Evolutionary conservation across 768 basidiomycete species (phyloP).

Genomic region (Calocybe indica): DNA sequence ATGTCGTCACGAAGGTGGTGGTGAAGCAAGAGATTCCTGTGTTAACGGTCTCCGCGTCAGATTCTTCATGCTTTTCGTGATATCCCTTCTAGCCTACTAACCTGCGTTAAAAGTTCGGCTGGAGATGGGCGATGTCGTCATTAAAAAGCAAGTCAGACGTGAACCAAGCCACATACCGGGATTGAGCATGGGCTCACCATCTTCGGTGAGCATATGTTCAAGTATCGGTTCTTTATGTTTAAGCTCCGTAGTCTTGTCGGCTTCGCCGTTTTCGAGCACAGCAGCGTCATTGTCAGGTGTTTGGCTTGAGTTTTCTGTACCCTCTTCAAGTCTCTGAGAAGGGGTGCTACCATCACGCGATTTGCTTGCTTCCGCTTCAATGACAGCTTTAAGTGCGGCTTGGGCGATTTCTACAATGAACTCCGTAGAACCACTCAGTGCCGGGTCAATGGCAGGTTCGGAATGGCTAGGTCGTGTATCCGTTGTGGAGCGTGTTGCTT

Average conservation of each 20-base stretch:
- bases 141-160: not conserved
- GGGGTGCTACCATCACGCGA: too few species aligned
- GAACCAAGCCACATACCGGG: slow-evolving; percentile 43
- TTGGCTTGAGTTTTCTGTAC: too few species aligned
- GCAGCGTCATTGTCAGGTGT: not conserved
- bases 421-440: slow-evolving; percentile 16
- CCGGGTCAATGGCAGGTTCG: slow-evolving; percentile 17
- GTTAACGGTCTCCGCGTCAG: not conserved
- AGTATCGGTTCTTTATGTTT: slow-evolving; percentile 12
- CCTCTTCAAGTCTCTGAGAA: too few species aligned
- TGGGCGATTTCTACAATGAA: slow-evolving; percentile 20
- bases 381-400: slow-evolving; percentile 25
- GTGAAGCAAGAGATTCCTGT: slow-evolving; percentile 65
- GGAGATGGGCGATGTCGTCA: slow-evolving; percentile 5
- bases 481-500: too few species aligned
- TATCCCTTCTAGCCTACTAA: slow-evolving; percentile 17
- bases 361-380: slow-evolving; percentile 21
- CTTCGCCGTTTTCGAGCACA: slow-evolving; percentile 23
- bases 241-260: slow-evolving; percentile 30
- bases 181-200: slow-evolving; percentile 63
- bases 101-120: slow-evolving; percentile 65
- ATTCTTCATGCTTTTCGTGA: not conserved
- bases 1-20: slow-evolving; percentile 44
- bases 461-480: not conserved
- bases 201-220: slow-evolving; percentile 56